Evolutionary conservation across 116 monocot species (phyloP), one percentile per base, ranked within the genome.

Genomic region (Zostera marina): DNA sequence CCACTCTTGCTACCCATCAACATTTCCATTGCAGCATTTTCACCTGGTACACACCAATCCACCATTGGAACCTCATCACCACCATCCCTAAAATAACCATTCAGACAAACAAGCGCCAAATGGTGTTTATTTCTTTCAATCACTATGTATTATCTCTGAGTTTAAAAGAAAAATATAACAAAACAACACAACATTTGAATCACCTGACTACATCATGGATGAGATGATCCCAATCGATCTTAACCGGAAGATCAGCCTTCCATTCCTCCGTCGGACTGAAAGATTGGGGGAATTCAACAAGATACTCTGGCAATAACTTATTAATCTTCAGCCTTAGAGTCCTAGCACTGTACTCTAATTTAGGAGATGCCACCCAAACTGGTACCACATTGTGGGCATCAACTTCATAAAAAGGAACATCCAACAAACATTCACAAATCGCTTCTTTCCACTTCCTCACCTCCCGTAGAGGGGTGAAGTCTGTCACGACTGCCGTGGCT

Each of bases 361-460:
- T 88, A 32, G 48, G 62, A 3, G 96, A 96, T 1, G 96, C 89
- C 5, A 62, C 67, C 89, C 96, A 89, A 2, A 82, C 70, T 8
- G 96, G 96, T 15, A 96, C 96, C 3, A 96, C 84, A 44, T 96
- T 96, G 63, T 96, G 96, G 5, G 88, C 96, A 42, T 96, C 96
- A 44, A 96, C 96, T 74, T 88, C 79, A 38, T 74, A 67, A 12
- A 96, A 66, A 17, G 66, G 59, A 2, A 78, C 72, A 0, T 21
- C 38, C 11, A 67, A 70, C 10, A 81, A 51, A 10, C 61, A 45
- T 58, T 53, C 58, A 19, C 71, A 73, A 44, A 79, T 79, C 63
- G 72, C 77, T 47, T 66, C 75, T 60, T 83, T 78, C 67, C 70
- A 64, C 58, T 60, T 62, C 59, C 79, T 72, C 12, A 85, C 75